Percentiles rank a stretch among this genome's conserved stretches.
Evolutionary conservation across 2,329 filamentous ascomycete genomes (phyloP).

Genomic region (Phaeosphaeria sp.): DNA sequence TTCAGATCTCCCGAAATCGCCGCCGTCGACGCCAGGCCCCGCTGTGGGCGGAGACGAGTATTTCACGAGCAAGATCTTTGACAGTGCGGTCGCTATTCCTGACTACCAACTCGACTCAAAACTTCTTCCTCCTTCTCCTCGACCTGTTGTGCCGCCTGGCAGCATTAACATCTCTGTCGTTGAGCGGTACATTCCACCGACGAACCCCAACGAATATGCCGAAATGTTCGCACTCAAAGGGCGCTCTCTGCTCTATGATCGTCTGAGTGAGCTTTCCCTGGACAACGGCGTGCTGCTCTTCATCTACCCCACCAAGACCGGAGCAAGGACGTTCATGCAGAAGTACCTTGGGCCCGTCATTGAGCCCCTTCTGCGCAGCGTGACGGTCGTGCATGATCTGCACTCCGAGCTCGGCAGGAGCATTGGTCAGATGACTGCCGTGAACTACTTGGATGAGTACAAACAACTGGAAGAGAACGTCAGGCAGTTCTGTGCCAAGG

Average conservation of each 20-base stretch:
- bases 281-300: constrained; percentile 65
- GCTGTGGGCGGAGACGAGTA: constrained; percentile 63
- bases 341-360: constrained; percentile 67
- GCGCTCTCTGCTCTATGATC: constrained; percentile 65
- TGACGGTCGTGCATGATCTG: constrained; percentile 65
- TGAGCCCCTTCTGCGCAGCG: constrained; percentile 65
- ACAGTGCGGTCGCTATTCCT: constrained; percentile 65
- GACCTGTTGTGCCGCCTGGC: constrained; percentile 65
- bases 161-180: constrained; percentile 67
- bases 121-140: constrained; percentile 59
- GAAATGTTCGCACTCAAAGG: constrained; percentile 64
- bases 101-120: constrained; percentile 64
- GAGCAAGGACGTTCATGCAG: constrained; percentile 64
- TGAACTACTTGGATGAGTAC: constrained; percentile 63
- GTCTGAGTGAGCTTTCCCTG: constrained; percentile 65
- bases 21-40: constrained; percentile 64
- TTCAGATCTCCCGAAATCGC: constrained; percentile 67
- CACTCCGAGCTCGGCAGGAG: constrained; percentile 63
- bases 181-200: constrained; percentile 71
- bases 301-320: constrained; percentile 66
- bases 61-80: constrained; percentile 68
- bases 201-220: constrained; percentile 63
- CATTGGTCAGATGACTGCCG: constrained; percentile 62
- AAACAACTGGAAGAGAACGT: constrained; percentile 53
- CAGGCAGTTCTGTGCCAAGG: constrained; percentile 32